Evolutionary conservation across 2,329 filamentous ascomycete species (phyloP).

Genomic region (Diaporthe vexans): DNA sequence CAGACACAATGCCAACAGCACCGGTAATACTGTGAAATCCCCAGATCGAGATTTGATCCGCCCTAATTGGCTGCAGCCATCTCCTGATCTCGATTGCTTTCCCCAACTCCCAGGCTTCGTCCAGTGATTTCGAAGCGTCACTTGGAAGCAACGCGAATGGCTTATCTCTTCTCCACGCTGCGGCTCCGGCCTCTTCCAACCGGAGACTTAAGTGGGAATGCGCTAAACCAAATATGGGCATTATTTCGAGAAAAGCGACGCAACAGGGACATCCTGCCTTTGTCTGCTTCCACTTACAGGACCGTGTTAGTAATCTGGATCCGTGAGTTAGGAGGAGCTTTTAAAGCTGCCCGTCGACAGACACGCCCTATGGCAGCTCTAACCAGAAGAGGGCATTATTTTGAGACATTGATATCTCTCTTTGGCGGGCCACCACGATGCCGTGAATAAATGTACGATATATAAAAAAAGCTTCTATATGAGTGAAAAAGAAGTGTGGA

Average conservation of each 20-base stretch:
- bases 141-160: neutral
- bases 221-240: constrained; percentile 8
- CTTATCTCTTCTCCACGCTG: neutral
- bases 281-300: neutral
- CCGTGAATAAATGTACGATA: neutral
- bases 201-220: neutral
- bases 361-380: neutral
- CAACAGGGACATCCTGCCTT: neutral
- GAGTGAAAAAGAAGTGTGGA: neutral
- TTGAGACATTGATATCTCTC: neutral
- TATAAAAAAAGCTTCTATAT: neutral
- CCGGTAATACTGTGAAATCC: too few species aligned
- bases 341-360: neutral
- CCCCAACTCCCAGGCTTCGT: neutral
- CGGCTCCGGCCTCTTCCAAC: neutral
- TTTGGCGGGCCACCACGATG: neutral
- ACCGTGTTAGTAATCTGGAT: neutral
- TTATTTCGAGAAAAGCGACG: constrained; percentile 9
- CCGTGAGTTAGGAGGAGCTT: neutral
- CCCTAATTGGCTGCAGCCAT: neutral
- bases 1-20: too few species aligned
- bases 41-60: neutral
- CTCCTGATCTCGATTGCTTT: neutral
- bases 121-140: neutral
- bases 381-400: neutral